Base-by-base conservation (phyloP, 345 rosid genomes). In the Diplotaxis tenuifolia region DNA sequence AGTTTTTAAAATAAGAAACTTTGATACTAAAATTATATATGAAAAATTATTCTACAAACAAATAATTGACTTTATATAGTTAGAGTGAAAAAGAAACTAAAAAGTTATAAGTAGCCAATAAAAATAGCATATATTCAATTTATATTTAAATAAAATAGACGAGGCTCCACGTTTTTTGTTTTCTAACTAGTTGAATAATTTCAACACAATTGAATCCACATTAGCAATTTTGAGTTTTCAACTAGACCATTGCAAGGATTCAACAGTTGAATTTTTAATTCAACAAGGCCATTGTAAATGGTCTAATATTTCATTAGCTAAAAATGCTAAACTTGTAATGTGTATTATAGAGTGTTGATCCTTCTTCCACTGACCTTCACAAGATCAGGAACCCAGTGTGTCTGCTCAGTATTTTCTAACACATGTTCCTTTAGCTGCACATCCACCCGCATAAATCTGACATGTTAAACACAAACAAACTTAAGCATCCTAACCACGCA, bases 371-470 rank as follows among this genome's bases (percentile, higher is more conserved):
- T n/a, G n/a, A n/a, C n/a, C n/a, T n/a, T n/a, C n/a, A n/a, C n/a
- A n/a, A 86, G 90, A 68, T 83, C 92, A 10, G 99, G 99, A 69
- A 95, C 99, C 99, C 99, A 95, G 62, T 90, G 74, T 0, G 99
- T 95, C 82, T 87, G 87, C 19, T 84, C 80, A 79, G 89, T 95
- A 83, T 80, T 95, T 61, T 89, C 89, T 77, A 95, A 81, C 83
- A 95, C 75, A 59, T 95, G 79, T 20, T 80, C 96, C 76, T 92
- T 95, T 78, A 95, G 29, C 29, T 62, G 71, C 82, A 92, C 47
- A 12, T 38, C 99, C 76, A 95, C 99, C 21, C 89, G 85, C 64
- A 95, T 91, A 82, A 95, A 92, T 97, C 97, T 92, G 72, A 64
- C 34, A n/a, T n/a, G n/a, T n/a, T n/a, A n/a, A n/a, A n/a, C n/a